Base-by-base conservation (phyloP, 2,329 filamentous ascomycete species). In the Cyphellophora europaea region DNA sequence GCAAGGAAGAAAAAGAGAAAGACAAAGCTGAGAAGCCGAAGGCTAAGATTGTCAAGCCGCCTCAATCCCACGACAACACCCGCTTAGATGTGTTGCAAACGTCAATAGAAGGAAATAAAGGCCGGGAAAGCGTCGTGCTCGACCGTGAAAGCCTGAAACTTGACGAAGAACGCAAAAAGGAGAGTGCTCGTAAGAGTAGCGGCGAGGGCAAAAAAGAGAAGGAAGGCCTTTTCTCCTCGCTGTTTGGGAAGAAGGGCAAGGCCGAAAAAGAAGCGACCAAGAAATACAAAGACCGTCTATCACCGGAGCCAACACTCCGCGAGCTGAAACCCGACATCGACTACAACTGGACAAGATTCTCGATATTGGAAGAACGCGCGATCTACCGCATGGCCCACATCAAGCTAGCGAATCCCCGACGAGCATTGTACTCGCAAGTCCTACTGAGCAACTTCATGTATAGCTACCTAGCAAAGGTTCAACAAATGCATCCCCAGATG, bases 371-470 rank as follows among this genome's bases (percentile, higher is more conserved):
- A 59, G 91, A 98, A 63, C 75, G 91, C 40, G 91, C 91, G 13
- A 98, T 98, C 40, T 98, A 98, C 61, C 78, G 91, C 42, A 94
- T 98, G 85, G 91, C 91, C 12, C 91, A 98, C 56, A 93, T 96
- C 63, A 98, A 98, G 61, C 75, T 98, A 42, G 91, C 91, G n/a
- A 96, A 98, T 54, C 91, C 91, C 23, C 79, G 89, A 29, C 80
- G 91, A 37, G 83, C 89, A 27, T 65, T 98, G 33, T 82, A 93
- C 54, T 95, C 89, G 41, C 91, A 98, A 59, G 91, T 98, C 14
- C 69, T 98, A 40, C 73, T 98, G 48, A 95, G 88, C 62, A 98
- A 98, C 58, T 98, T 98, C 61, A 98, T 98, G 91, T 98, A 98
- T 64, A 91, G 87, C 38, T 98, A 98, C 57, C 73, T 98, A 45